Evolutionary conservation across 2,329 filamentous ascomycete species (phyloP), one percentile per base, ranked within the genome.

Genomic region (Aureobasidium melanogenum): DNA sequence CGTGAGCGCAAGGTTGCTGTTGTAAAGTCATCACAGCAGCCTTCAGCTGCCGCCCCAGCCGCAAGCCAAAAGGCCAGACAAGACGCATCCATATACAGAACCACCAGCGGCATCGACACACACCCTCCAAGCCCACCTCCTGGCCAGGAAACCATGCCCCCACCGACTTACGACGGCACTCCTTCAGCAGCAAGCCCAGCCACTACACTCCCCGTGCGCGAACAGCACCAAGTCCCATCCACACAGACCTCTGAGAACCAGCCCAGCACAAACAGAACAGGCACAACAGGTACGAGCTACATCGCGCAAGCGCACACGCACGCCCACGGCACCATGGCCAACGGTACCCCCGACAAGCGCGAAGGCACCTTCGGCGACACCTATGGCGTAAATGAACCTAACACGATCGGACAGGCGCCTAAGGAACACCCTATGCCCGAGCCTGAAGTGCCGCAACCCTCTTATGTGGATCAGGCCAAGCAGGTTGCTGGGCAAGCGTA

Each of bases 351-450:
- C 6, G 72, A 74, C 4, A 66, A 72, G 7, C 72, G 73, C 24
- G 68, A 75, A 57, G 74, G 79, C 62, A 75, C 74, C 15, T 67
- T 75, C 63, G 76, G 77, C 55, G 76, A 77, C 61, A 75, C 75
- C 65, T 75, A 75, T 15, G 69, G 71, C 9, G 74, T 77, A 6
- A 78, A 80, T 72, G 78, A 80, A 64, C 76, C 78, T 15, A 67
- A 68, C 56, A 80, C 77, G 12, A 72, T 80, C 28, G 77, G 77
- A 3, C 78, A 80, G 65, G 77, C 77, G 52, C 75, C 76, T 9
- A 80, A 80, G 66, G 76, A 79, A 52, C 73, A 75, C 36, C 70
- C 74, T 0, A 66, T 76, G 3, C 68, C 65, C 9, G 68, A 69
- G 10, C 68, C 72, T 54, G 69, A 75, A 39, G 66, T 67, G 1